Base-by-base conservation (phyloP, 192 early-diverging fungal species). In the Umbelopsis sp. region DNA sequence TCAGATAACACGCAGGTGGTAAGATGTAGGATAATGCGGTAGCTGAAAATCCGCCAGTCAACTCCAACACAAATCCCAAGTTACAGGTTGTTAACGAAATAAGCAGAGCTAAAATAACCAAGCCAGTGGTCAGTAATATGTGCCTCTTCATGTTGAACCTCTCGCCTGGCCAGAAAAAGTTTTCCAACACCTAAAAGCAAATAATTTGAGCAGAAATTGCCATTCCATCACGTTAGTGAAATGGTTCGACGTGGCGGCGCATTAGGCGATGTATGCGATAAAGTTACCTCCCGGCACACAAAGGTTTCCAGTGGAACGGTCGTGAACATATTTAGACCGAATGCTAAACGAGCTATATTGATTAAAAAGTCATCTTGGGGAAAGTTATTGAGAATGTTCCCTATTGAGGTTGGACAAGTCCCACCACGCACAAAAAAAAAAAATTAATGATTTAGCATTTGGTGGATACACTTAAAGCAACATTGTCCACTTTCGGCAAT, bases 281-380 rank as follows among this genome's bases (percentile, higher is more conserved):
- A 15, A 23, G 33, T 73, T 77, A 89, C 91, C 81, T 95, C 93
- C 41, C 95, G 87, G 58, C 92, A 93, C 35, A 97, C 95, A 80
- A 97, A 93, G 7, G 88, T 85, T 68, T 97, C 95, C 76, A 95
- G 83, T 4, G 95, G 95, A 48, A 94, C 88, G 25, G 95, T 96
- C 8, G 95, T 90, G 64, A 97, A 95, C 95, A 97, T 97, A 84
- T 97, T 96, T 27, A 95, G 83, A 4, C 91, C 95, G 78, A 97
- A 96, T 33, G 86, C 86, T 50, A 95, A 83, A 11, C 95, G 87
- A 25, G 95, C 92, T 68, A 93, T 80, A 78, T 95, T 96, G 78
- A 96, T 96, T 27, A 94, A 77, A 25, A 86, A 48, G 69, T 91
- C 85, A 75, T 93, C 85, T 48, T 82, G 78, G 7, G 94, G 86